These are phyloP conservation scores for Penicillium sclerotiorum DNA, from an alignment of 2,329 filamentous ascomycete species.

Conservation along the genomic window DNA sequence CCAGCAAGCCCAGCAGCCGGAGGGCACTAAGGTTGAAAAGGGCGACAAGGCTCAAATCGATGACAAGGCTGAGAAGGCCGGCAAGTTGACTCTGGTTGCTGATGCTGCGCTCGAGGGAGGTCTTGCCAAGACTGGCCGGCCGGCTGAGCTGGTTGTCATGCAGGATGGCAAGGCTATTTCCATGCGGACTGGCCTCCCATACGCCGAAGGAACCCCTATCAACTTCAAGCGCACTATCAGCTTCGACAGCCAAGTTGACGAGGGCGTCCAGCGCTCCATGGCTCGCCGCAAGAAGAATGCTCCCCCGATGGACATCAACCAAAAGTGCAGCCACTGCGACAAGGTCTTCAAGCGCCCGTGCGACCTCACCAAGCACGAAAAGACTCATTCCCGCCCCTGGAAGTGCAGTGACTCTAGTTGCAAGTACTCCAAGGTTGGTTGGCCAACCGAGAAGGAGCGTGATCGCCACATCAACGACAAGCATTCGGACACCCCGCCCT, in stretches of 20 bases:
- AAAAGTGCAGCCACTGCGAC: conserved; percentile 79
- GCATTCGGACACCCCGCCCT: conserved; percentile 76
- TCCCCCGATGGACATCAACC: conserved; percentile 78
- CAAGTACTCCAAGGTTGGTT: conserved; percentile 88
- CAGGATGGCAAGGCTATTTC: conserved; percentile 79
- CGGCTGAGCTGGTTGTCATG: conserved; percentile 75
- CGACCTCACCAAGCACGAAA: conserved; percentile 96
- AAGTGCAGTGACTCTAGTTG: conserved; percentile 82
- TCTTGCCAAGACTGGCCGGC: conserved; percentile 76
- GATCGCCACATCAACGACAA: conserved; percentile 96
- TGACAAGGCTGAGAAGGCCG: neutral
- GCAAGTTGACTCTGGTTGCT: conserved; percentile 38
- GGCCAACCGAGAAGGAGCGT: conserved; percentile 97
- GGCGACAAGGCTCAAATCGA: conserved; percentile 10
- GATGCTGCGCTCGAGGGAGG: conserved; percentile 81
- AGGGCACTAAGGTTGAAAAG: neutral
- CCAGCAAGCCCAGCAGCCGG: neutral
- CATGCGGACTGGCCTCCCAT: conserved; percentile 68
- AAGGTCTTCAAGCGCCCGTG: conserved; percentile 97
- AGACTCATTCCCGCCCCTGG: conserved; percentile 94
- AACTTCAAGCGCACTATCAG: conserved; percentile 57
- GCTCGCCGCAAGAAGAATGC: conserved; percentile 93
- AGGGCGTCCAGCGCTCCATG: conserved; percentile 90
- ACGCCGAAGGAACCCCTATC: conserved; percentile 45
- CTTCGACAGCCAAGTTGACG: conserved; percentile 63